These are phyloP conservation scores for Pyricularia grisea DNA, from an alignment of 2,329 filamentous ascomycete species.

Conservation along the genomic window DNA sequence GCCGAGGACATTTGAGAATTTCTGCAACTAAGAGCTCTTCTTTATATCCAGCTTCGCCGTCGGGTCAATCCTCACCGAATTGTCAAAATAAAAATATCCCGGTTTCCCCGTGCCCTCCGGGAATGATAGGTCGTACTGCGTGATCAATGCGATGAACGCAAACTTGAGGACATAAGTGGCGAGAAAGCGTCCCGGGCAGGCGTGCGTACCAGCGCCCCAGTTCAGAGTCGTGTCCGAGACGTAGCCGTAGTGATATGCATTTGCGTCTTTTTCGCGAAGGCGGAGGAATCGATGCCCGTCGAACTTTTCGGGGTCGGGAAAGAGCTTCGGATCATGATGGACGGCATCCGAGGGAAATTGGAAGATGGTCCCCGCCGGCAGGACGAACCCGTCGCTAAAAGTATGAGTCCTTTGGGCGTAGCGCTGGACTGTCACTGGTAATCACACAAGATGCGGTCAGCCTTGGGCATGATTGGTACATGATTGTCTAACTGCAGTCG, in stretches of 20 bases:
- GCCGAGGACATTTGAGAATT: too few relatives aligned
- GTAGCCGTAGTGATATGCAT: background rate
- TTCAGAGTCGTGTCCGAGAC: background rate
- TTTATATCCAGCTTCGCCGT: background rate
- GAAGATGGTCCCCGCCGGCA: slow-evolving; percentile 17
- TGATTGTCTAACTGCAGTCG: too few relatives aligned
- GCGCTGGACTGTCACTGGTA: slow-evolving; percentile 8
- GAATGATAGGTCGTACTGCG: background rate
- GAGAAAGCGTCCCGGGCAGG: slow-evolving; percentile 28
- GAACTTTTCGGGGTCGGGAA: slow-evolving; percentile 11
- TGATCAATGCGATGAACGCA: background rate
- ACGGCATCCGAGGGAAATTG: slow-evolving; percentile 15
- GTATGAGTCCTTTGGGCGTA: slow-evolving; percentile 10
- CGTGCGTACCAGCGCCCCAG: slow-evolving; percentile 15
- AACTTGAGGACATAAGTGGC: slow-evolving; percentile 27
- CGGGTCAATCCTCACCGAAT: background rate
- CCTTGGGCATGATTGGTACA: too few relatives aligned
- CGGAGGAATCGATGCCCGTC: slow-evolving; percentile 16
- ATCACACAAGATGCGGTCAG: too few relatives aligned
- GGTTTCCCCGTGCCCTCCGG: background rate
- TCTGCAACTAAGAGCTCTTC: background rate
- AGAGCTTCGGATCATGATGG: background rate
- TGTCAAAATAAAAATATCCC: background rate
- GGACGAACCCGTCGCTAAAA: slow-evolving; percentile 18
- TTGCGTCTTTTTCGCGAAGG: slow-evolving; percentile 5